Evolutionary conservation across 768 basidiomycete species (phyloP).

Genomic region (Naganishia vishniacii): DNA sequence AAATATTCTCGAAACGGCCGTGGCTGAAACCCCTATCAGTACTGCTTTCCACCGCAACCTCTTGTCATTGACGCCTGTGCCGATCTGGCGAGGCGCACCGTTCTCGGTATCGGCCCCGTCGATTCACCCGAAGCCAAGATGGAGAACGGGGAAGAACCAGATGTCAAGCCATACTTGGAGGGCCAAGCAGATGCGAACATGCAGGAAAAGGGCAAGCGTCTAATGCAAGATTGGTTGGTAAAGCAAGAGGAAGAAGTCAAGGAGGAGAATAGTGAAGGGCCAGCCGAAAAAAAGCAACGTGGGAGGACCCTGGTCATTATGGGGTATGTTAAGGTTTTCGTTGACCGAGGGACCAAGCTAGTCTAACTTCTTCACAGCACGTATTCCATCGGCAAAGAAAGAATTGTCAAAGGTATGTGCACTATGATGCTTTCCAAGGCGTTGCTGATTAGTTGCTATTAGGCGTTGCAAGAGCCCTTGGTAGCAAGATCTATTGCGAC

Average conservation of each 20-base stretch:
- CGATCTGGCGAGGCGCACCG: conserved; percentile 63
- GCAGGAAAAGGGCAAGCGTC: conserved; percentile 38
- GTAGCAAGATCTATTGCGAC: conserved; percentile 83
- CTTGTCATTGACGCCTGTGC: conserved; percentile 89
- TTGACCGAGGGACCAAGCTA: conserved; percentile 15
- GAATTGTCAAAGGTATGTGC: conserved; percentile 82
- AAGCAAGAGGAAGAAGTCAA: conserved; percentile 41
- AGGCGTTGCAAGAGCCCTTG: conserved; percentile 79
- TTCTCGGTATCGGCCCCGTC: conserved; percentile 39
- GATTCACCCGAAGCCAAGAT: conserved; percentile 22
- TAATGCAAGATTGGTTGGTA: conserved; percentile 50
- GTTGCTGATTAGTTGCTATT: background rate
- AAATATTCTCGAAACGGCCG: conserved; percentile 43
- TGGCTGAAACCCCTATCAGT: conserved; percentile 41
- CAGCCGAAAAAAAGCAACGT: conserved; percentile 26
- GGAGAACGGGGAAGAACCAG: conserved; percentile 30
- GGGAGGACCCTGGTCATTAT: conserved; percentile 48
- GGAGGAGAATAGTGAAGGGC: conserved; percentile 34
- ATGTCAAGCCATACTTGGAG: conserved; percentile 36
- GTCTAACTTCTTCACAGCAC: conserved; percentile 55
- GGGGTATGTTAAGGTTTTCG: conserved; percentile 29
- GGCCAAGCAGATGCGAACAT: conserved; percentile 47
- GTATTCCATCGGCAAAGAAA: conserved; percentile 95
- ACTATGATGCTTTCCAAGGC: background rate
- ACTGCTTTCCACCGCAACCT: conserved; percentile 92